A percentile compares a stretch with the other conserved stretches of the same genome.
Conservation (phyloP, 805 yeast genomes). For the Hanseniaspora taiwanica region DNA sequence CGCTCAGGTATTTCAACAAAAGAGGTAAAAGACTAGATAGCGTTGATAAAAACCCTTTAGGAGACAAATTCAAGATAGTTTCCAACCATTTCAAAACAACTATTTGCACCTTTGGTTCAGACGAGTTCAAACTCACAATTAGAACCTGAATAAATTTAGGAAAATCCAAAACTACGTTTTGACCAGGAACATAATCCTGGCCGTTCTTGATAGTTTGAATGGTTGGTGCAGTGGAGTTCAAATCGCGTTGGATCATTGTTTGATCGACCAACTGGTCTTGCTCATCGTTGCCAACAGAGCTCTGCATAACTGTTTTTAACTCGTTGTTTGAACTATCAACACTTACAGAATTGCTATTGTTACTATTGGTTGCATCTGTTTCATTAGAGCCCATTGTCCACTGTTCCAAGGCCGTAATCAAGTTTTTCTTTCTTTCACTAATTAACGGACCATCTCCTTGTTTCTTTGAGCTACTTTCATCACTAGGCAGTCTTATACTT, state of each 20-base stretch:
- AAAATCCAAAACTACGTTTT: slow-evolving; percentile 70
- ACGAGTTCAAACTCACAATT: slow-evolving; percentile 63
- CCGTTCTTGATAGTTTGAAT: slow-evolving; percentile 24
- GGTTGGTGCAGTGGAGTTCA: background rate
- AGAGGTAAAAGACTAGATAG: slow-evolving; percentile 65
- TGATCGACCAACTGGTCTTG: slow-evolving; percentile 18
- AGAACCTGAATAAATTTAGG: slow-evolving; percentile 70
- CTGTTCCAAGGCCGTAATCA: slow-evolving; percentile 14
- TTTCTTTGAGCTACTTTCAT: slow-evolving; percentile 17
- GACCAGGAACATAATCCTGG: slow-evolving; percentile 56
- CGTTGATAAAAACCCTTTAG: slow-evolving; percentile 58
- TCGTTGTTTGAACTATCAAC: background rate
- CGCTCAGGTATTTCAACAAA: slow-evolving; percentile 49
- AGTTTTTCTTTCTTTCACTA: slow-evolving; percentile 21
- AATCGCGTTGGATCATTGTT: slow-evolving; percentile 15
- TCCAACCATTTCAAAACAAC: slow-evolving; percentile 77
- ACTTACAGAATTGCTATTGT: background rate
- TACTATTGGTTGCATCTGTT: background rate
- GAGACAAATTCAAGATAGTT: slow-evolving; percentile 48
- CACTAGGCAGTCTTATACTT: slow-evolving; percentile 10
- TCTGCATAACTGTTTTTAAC: background rate
- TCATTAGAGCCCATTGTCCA: slow-evolving; percentile 7
- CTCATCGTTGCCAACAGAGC: background rate
- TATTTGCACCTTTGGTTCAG: slow-evolving; percentile 63
- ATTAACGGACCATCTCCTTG: slow-evolving; percentile 16